These are phyloP conservation scores for Rhynchospora pubera DNA, from an alignment of 176 grass and related monocot genomes.

Conservation along the genomic window DNA sequence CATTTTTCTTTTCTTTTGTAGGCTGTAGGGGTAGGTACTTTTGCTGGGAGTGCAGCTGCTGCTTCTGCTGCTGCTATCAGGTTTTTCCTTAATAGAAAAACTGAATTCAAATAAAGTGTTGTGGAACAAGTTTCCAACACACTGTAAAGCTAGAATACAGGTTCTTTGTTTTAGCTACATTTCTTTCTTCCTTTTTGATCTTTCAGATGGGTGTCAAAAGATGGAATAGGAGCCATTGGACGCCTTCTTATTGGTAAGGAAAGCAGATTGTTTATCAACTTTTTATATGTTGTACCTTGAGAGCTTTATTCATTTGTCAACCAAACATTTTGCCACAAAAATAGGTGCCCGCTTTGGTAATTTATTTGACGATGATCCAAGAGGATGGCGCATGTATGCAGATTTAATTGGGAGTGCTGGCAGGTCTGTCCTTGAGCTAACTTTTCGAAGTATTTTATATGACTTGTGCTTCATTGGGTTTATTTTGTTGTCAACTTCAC, in stretches of 20 bases:
- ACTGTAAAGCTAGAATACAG: not conserved
- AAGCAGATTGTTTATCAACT: not conserved
- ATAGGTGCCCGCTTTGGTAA: constrained; percentile 81
- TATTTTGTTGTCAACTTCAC: not conserved
- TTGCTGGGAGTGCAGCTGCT: constrained; percentile 71
- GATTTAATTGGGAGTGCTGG: constrained; percentile 93
- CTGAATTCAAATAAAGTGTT: not conserved
- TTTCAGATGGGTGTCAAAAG: constrained; percentile 91
- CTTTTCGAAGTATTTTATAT: not conserved
- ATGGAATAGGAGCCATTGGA: constrained; percentile 83
- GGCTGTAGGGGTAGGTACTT: constrained; percentile 91
- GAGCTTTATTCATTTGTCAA: constrained; percentile 22
- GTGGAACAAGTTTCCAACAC: constrained; percentile 1
- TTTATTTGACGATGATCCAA: constrained; percentile 95
- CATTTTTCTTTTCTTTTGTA: constrained; percentile 17
- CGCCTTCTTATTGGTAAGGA: constrained; percentile 81
- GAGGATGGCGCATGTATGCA: constrained; percentile 97
- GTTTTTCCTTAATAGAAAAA: constrained; percentile 14
- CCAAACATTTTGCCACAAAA: not conserved
- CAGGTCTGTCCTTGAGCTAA: constrained; percentile 42
- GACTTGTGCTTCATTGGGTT: not conserved
- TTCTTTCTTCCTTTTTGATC: not conserved
- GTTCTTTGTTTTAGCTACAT: not conserved
- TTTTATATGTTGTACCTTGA: not conserved
- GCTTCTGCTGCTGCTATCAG: constrained; percentile 93